Conservation (phyloP, 495 filamentous ascomycete genomes). For the Neurospora sp. region DNA sequence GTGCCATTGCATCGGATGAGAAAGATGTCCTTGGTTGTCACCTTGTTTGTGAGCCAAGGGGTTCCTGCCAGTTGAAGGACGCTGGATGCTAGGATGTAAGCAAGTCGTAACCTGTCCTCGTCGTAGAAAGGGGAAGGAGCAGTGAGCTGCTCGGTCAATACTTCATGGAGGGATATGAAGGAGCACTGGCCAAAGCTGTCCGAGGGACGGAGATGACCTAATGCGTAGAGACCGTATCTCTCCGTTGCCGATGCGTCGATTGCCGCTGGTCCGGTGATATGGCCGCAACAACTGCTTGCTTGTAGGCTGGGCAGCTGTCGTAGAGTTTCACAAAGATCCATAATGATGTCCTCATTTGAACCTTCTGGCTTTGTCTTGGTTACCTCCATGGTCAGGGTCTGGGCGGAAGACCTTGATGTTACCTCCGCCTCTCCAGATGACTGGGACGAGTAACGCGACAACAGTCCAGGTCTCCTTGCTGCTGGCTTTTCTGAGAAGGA, state of each 20-base stretch:
- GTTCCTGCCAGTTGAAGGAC: background rate
- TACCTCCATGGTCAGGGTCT: background rate
- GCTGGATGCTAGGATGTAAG: background rate
- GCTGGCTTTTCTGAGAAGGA: background rate
- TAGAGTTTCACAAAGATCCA: background rate
- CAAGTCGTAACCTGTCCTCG: background rate
- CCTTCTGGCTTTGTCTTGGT: background rate
- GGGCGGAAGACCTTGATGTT: background rate
- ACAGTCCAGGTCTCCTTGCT: background rate
- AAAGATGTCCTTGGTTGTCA: background rate
- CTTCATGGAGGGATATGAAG: background rate
- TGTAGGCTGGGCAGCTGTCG: background rate
- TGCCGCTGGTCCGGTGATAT: background rate
- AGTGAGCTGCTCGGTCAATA: background rate
- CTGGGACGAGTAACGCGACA: background rate
- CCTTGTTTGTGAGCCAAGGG: background rate
- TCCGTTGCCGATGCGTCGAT: background rate
- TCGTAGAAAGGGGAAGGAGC: background rate
- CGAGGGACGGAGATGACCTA: background rate
- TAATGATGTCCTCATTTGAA: constrained; percentile 1
- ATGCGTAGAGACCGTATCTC: background rate
- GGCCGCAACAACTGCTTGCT: background rate
- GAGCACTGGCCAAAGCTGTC: background rate
- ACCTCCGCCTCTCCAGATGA: background rate
- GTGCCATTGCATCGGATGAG: background rate